Conservation (phyloP, 257 asterid genomes). For the Leptodermis oblonga region DNA sequence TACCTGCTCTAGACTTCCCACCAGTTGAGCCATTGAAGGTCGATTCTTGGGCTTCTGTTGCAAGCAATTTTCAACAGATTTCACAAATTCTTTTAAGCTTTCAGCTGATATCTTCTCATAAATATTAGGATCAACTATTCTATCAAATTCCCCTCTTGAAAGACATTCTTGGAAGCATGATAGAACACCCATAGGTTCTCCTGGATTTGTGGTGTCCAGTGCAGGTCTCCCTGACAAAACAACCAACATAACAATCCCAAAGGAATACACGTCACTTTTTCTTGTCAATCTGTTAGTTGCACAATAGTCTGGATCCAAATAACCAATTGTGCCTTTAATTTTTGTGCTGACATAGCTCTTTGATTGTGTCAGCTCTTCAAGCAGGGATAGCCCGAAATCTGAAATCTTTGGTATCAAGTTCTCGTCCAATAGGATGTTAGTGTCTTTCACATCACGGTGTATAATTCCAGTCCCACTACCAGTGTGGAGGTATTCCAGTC, state of each 20-base stretch:
- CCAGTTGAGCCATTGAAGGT: constrained; percentile 21
- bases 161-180: constrained; percentile 7
- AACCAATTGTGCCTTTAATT: constrained; percentile 8
- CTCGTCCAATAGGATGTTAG: constrained; percentile 9
- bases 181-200: background rate
- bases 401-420: constrained; percentile 7
- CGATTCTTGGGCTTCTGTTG: constrained; percentile 1
- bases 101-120: background rate
- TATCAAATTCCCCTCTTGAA: background rate
- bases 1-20: constrained; percentile 13
- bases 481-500: constrained; percentile 19
- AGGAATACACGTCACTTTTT: constrained; percentile 16
- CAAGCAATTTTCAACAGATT: constrained; percentile 7
- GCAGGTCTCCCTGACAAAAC: constrained; percentile 12
- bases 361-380: background rate
- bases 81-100: constrained; percentile 1
- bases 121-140: constrained; percentile 9
- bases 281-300: background rate
- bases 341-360: constrained; percentile 13
- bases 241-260: constrained; percentile 14
- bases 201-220: background rate
- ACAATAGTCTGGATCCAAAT: constrained; percentile 10
- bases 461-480: background rate
- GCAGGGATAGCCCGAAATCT: constrained; percentile 8
- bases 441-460: constrained; percentile 14